phyloP scores from a whole-genome alignment of 164 flowering plant species.

The Piper longum region DNA sequence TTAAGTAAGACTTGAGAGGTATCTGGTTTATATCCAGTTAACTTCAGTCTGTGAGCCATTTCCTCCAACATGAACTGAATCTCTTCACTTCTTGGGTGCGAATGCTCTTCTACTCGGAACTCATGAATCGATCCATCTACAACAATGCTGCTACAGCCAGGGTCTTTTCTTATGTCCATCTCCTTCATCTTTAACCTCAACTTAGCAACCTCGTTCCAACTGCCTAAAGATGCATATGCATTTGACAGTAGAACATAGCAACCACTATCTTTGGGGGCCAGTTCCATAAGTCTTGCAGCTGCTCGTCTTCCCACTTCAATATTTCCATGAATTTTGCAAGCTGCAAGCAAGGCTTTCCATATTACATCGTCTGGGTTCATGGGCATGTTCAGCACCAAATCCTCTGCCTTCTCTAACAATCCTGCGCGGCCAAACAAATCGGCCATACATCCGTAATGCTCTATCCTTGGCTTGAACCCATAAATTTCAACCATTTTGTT shows the following conservation, averaged over 20 bases:
- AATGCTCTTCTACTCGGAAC: slow-evolving; percentile 42
- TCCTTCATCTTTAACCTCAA: slow-evolving; percentile 46
- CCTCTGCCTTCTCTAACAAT: slow-evolving; percentile 37
- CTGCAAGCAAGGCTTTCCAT: slow-evolving; percentile 46
- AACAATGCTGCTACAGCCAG: slow-evolving; percentile 59
- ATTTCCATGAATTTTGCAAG: slow-evolving; percentile 44
- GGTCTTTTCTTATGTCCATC: slow-evolving; percentile 42
- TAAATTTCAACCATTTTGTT: slow-evolving; percentile 26
- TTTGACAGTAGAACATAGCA: slow-evolving; percentile 51
- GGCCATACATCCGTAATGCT: slow-evolving; percentile 62
- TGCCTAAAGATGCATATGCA: slow-evolving; percentile 35
- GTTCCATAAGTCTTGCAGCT: slow-evolving; percentile 27
- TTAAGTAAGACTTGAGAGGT: slow-evolving; percentile 35
- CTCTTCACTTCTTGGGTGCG: slow-evolving; percentile 30
- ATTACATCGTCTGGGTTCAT: slow-evolving; percentile 40
- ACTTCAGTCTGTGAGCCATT: slow-evolving; percentile 17
- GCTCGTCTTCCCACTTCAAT: slow-evolving; percentile 34
- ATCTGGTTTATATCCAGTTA: slow-evolving; percentile 26
- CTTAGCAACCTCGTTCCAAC: slow-evolving; percentile 39
- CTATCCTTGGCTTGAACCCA: slow-evolving; percentile 37
- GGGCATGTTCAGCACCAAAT: slow-evolving; percentile 38
- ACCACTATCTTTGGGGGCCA: slow-evolving; percentile 42
- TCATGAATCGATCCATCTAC: slow-evolving; percentile 42
- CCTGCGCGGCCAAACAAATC: slow-evolving; percentile 62
- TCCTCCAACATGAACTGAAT: slow-evolving; percentile 43